Conservation (phyloP, 257 asterid genomes). For the Gentiana dahurica region DNA sequence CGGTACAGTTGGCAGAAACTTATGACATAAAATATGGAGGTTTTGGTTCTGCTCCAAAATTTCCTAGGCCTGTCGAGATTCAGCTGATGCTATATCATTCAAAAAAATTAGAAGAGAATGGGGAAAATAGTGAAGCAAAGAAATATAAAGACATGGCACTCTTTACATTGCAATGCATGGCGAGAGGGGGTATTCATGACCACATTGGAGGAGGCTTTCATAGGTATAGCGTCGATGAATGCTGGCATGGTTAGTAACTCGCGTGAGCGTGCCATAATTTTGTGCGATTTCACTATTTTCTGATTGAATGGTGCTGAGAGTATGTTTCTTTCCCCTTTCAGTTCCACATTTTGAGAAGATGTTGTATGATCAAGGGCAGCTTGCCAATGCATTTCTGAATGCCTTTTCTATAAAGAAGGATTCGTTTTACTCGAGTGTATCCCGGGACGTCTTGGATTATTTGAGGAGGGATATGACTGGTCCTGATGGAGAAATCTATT, state of each 20-base stretch:
- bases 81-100: constrained; percentile 79
- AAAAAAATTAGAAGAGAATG: constrained; percentile 51
- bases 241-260: constrained; percentile 80
- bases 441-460: constrained; percentile 81
- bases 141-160: constrained; percentile 48
- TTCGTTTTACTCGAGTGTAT: constrained; percentile 38
- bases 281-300: neutral
- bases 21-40: constrained; percentile 77
- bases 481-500: constrained; percentile 72
- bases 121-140: constrained; percentile 55
- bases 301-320: neutral
- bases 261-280: neutral
- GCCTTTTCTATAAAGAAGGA: constrained; percentile 68
- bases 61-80: constrained; percentile 91
- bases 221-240: constrained; percentile 97
- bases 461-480: constrained; percentile 94
- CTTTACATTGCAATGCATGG: constrained; percentile 71
- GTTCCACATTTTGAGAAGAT: constrained; percentile 99
- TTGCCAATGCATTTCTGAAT: constrained; percentile 62
- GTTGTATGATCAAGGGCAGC: constrained; percentile 97
- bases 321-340: constrained; percentile 23
- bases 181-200: constrained; percentile 89
- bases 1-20: constrained; percentile 53
- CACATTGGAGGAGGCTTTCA: constrained; percentile 97
- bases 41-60: constrained; percentile 94